Base-by-base conservation (phyloP, 1,284 basidiomycete genomes). In the Chalciporus sp. region DNA sequence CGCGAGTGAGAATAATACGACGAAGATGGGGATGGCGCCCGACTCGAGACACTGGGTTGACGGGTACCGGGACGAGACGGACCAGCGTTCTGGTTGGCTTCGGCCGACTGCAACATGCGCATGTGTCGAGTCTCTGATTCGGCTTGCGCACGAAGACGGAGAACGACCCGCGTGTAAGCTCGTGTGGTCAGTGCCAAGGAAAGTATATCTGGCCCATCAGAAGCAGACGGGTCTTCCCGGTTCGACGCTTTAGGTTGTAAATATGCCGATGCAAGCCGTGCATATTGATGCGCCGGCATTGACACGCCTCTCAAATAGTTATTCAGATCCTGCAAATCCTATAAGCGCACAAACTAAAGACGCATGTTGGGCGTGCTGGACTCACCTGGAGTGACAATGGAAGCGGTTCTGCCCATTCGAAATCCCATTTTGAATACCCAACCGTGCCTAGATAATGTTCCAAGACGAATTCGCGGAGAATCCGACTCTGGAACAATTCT, bases 291-390 rank as follows among this genome's bases (percentile, higher is more conserved):
- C 4, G 79, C 78, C 7, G 90, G 89, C 39, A 88, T 80, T 7
- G 83, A 85, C 1, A 92, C 85, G 3, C 88, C 87, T 48, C 84
- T 79, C 80, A 92, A 85, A 62, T 92, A 93, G 47, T 85, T 78
- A 61, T 82, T 81, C 37, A 93, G 76, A 68, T 92, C 90, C 86
- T 90, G 56, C 3, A 23, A 16, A 53, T 23, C 52, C 33, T 26
- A 52, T 63, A 37, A 37, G 35, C 35, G 35, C 20, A 58, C 46
- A 3, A 41, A 7, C 10, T n/a, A 49, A 9, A 16, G 35, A 20
- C 6, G 41, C 20, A 28, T 19, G 42, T 29, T 44, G 12, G 7
- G 3, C 37, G 29, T 12, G 31, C 3, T 11, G 20, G 26, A 58
- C 80, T 55, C 56, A 84, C 88, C 74, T 82, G 76, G 41, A 90